Percentiles rank a stretch among this genome's conserved stretches.
Conservation (phyloP, 495 filamentous ascomycete species). For the Xylaria bambusicola region DNA sequence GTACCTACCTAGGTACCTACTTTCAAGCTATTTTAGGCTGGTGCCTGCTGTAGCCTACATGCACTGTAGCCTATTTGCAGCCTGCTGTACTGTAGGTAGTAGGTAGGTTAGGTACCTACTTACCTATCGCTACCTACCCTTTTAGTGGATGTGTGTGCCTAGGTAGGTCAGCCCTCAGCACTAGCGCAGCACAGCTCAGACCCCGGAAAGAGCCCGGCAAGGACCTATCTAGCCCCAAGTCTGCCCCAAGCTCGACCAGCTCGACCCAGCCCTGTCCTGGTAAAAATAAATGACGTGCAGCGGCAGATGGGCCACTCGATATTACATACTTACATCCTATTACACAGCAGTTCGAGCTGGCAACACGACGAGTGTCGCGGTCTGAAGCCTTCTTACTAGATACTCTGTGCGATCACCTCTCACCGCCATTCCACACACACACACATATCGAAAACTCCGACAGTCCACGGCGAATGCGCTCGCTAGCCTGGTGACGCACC, state of each 20-base stretch:
- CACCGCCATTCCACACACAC: constrained; percentile 18
- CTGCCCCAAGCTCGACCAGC: no score
- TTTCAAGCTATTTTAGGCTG: no score
- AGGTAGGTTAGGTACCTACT: no score
- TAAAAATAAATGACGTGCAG: constrained; percentile 18
- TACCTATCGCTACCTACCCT: background rate
- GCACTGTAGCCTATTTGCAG: no score
- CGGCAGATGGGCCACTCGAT: background rate
- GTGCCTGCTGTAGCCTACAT: no score
- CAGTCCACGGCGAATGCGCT: constrained; percentile 18
- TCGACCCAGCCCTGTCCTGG: background rate
- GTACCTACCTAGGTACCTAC: no score
- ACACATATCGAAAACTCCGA: no score
- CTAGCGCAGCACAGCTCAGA: constrained; percentile 3
- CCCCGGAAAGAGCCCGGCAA: no score
- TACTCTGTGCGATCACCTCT: no score
- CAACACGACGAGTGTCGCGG: background rate
- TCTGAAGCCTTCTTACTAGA: no score
- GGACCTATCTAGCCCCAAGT: no score
- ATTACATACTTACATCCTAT: background rate
- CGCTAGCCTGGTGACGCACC: constrained; percentile 17
- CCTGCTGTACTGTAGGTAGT: no score
- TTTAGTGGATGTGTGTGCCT: background rate
- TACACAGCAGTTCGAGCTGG: constrained; percentile 12
- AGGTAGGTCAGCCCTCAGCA: background rate